These are phyloP conservation scores for Aspergillus bertholletiae DNA, from an alignment of 495 filamentous ascomycete species.

Conservation along the genomic window DNA sequence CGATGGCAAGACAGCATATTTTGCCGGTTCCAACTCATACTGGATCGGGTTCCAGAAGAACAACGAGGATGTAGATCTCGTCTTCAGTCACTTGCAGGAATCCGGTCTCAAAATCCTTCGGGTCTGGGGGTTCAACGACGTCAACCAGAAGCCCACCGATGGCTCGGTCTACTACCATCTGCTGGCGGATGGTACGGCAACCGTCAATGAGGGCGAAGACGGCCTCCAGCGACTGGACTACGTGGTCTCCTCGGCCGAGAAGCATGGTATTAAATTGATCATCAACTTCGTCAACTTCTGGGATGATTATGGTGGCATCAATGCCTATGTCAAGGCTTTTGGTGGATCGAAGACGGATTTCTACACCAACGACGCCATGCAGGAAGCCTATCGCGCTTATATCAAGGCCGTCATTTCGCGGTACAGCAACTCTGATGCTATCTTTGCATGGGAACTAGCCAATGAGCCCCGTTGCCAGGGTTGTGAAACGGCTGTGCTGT, in stretches of 20 bases:
- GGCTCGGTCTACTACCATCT: constrained; percentile 60
- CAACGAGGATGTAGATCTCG: constrained; percentile 58
- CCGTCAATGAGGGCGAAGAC: constrained; percentile 64
- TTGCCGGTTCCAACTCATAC: constrained; percentile 69
- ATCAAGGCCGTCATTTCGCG: constrained; percentile 58
- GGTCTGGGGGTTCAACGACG: constrained; percentile 72
- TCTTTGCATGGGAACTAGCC: constrained; percentile 71
- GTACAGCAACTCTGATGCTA: constrained; percentile 51
- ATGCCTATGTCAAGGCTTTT: constrained; percentile 59
- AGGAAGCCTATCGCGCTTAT: constrained; percentile 59
- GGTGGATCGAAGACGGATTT: constrained; percentile 53
- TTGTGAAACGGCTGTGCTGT: constrained; percentile 55
- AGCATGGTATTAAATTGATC: constrained; percentile 56
- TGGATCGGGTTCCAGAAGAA: constrained; percentile 69
- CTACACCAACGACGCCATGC: constrained; percentile 54
- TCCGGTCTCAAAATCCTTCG: constrained; percentile 66
- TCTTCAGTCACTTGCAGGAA: constrained; percentile 43
- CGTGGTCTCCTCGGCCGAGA: constrained; percentile 57
- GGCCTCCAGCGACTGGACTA: constrained; percentile 67
- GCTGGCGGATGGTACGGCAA: constrained; percentile 47
- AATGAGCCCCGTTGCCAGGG: constrained; percentile 69
- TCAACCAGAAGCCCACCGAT: constrained; percentile 39
- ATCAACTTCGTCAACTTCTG: constrained; percentile 55
- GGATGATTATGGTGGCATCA: constrained; percentile 65
- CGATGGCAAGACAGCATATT: constrained; percentile 59